Evolutionary conservation across 2,329 filamentous ascomycete genomes (phyloP), one percentile per base, ranked within the genome.

Genomic region (Peltaster fructicola): DNA sequence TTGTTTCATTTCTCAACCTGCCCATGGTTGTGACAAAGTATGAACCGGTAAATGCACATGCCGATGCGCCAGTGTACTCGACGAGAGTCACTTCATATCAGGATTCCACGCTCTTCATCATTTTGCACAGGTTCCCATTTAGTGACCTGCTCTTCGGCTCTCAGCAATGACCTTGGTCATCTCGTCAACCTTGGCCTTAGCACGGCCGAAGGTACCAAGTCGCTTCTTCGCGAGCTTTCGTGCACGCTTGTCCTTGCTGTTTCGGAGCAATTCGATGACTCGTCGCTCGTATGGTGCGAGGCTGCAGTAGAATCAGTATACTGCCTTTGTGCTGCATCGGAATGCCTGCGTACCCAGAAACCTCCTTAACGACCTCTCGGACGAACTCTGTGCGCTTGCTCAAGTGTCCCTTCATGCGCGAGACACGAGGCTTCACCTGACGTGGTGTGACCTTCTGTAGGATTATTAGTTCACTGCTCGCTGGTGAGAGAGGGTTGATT

Each of bases 171-270:
- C 79, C 52, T 80, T 73, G 65, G 82, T 80, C 65, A 98, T 81
- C 68, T 95, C 85, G 58, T 98, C 88, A 47, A 98, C 88, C 85
- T 98, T 98, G 59, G 71, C 75, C 85, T 98, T 98, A 54, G 85
- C 85, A 61, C 88, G 85, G 54, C 80, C 79, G 63, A 95, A 95
- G 49, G 88, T 95, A 58, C 88, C 88, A 68, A 98, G 84, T 61
- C 85, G 75, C 79, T 91, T 93, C 84, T 95, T 95, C 52, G 85
- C 85, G 53, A 93, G 79, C 76, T 93, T 93, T 50, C 85, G 73
- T 52, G 85, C 85, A 63, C 85, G 81, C 80, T 95, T 95, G 65
- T 98, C 88, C 69, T 91, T 90, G 68, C 71, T 76, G 78, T 98
- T 98, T 53, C 88, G 81, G 63, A 98, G 77, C 57, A 98, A 68